Evolutionary conservation across 2,329 filamentous ascomycete genomes (phyloP), one percentile per base, ranked within the genome.

Genomic region (Uncinocarpus reesii): DNA sequence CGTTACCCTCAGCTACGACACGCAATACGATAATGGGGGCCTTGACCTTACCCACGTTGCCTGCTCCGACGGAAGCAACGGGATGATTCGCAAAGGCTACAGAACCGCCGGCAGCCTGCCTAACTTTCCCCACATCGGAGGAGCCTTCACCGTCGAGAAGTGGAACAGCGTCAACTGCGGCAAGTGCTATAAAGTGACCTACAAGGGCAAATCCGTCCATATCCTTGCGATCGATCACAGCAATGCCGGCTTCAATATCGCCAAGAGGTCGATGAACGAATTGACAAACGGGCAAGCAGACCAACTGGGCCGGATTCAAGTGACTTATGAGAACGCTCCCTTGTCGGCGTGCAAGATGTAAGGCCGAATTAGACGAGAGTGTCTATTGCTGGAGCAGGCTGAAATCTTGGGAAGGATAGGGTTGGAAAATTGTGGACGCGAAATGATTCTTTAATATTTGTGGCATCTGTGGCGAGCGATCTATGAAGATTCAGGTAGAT

Each of bases 1-100:
- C 21, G 61, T 69, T 43, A 64, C 60, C 64, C 83, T 88, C 59
- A 82, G 81, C 55, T 90, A 81, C 66, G 84, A 89, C 67, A 67
- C 69, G 16, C 79, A 75, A 60, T 92, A 86, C 68, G 84, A 89
- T 60, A 69, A 81, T 53, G 62, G 62, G 38, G 55, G 56, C 51
- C 75, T 79, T 50, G 71, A 76, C 37, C 63, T 89, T 47, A 71
- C 66, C 28, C 63, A 60, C 4, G 73, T 87, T 37, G 24, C 62
- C 41, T 69, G 67, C 56, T 67, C 65, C 8, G 55, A 67, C 47
- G 66, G 66, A 5, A 18, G 29, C 26, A 60, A 66, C 48, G 66
- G 65, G 18, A 59, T 69, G 15, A 41, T 60, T 8, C 47, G 16
- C 7, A 57, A 60, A 42, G 64, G 62, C 41, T 67, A 59, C 52